A percentile compares a stretch with the other conserved stretches of the same genome.
Conservation (phyloP, 345 rosid species). For the Eucalyptus brandiana region DNA sequence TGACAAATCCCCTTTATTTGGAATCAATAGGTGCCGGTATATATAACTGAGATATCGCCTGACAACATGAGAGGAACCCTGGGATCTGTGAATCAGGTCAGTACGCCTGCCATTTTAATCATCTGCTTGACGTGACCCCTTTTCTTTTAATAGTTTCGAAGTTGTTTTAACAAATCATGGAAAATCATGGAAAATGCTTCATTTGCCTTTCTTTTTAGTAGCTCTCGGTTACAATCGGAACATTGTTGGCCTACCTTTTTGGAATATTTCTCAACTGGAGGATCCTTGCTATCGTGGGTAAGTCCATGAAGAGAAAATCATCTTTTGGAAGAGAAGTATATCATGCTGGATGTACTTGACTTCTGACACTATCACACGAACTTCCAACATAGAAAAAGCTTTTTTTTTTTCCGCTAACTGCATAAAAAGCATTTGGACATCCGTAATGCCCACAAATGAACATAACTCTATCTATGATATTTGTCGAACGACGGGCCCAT, state of each 20-base stretch:
- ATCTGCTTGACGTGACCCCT: background rate
- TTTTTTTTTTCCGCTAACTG: background rate
- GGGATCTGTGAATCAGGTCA: conserved; percentile 70
- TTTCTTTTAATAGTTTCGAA: background rate
- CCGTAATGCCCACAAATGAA: background rate
- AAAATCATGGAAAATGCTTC: background rate
- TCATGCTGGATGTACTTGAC: background rate
- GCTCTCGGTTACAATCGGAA: conserved; percentile 64
- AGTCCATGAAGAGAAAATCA: background rate
- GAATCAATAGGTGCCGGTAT: conserved; percentile 57
- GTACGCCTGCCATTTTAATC: background rate
- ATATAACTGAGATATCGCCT: conserved; percentile 74
- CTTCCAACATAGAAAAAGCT: background rate
- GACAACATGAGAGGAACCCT: conserved; percentile 65
- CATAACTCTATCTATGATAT: background rate
- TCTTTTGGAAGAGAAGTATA: background rate
- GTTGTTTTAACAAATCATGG: background rate
- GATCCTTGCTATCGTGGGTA: conserved; percentile 59
- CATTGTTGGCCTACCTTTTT: conserved; percentile 52
- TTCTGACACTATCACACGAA: background rate
- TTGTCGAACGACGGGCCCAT: background rate
- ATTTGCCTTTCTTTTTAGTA: conserved; percentile 3
- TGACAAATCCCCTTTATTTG: background rate
- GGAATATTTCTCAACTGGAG: conserved; percentile 59
- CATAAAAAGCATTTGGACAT: background rate